Base-by-base conservation (phyloP, 2,329 filamentous ascomycete species). In the Penicillium brasilianum region DNA sequence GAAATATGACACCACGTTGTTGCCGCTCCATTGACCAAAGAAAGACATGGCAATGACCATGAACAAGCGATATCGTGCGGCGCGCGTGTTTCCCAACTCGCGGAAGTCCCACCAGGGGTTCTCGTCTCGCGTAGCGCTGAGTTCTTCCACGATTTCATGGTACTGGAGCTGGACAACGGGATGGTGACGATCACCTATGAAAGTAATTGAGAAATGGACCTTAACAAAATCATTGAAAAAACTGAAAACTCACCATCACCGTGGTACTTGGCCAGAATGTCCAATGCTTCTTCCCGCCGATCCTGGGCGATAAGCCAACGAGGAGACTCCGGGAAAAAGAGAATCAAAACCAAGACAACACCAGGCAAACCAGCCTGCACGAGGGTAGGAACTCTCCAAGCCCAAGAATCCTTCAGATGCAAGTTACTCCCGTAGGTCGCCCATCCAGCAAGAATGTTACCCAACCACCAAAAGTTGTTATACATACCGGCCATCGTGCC, bases 271-370 rank as follows among this genome's bases (percentile, higher is more conserved):
- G 84, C 82, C 7, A 91, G 80, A 10, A 89, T 83, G 2, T 79
- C 74, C 8, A 88, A 79, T 2, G 88, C 88, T 67, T 89, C 83
- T 14, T 87, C 84, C 62, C 84, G 80, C 41, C 84, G 83, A 4
- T 88, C 87, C 75, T 87, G 87, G 70, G 83, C 80, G 66, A 89
- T 81, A 11, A 90, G 82, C 78, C 83, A 90, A 64, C 88, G 82
- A 0, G 88, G 88, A 0, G 84, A 87, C 74, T 90, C 88, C 5
- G 88, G 88, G 16, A 90, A 73, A 32, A 63, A 59, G 4, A 37
- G 37, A 11, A 59, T 18, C n/a, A 30, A 30, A 36, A 64, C 37
- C 43, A 63, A 8, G 5, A 58, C 44, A 16, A 55, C n/a, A 48
- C 58, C 50, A 28, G 57, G 44, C 11, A 55, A 32, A 18, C 43